Conservation (phyloP, 208 protist species). For the Leishmania braziliensis region DNA sequence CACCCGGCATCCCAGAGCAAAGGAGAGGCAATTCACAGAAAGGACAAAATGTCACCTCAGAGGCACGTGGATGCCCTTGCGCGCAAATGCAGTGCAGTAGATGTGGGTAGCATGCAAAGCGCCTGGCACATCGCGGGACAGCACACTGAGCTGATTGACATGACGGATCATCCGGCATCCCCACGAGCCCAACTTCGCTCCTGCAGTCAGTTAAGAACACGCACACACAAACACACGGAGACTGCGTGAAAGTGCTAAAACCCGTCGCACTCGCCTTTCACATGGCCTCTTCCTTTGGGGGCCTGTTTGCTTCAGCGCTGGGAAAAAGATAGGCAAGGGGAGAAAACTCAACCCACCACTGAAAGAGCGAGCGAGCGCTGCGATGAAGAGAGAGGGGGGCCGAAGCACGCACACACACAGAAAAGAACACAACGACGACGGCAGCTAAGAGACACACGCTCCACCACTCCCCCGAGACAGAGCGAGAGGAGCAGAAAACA, state of each 20-base stretch:
- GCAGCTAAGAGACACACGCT: neutral
- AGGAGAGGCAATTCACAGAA: neutral
- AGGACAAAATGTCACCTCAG: neutral
- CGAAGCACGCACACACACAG: neutral
- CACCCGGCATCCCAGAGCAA: too few relatives aligned
- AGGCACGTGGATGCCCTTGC: neutral
- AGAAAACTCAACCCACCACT: neutral
- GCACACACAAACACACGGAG: neutral
- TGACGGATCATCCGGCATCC: neutral
- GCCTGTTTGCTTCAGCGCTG: neutral
- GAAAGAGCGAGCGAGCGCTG: neutral
- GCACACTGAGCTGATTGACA: neutral
- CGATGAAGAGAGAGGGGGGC: too few relatives aligned
- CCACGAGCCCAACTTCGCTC: neutral
- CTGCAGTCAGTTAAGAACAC: neutral
- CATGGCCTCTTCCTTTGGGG: neutral
- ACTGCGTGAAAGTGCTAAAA: neutral
- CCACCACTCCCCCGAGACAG: neutral
- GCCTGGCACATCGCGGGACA: neutral
- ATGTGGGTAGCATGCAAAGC: neutral
- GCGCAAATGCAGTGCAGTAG: neutral
- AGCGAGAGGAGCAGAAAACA: neutral
- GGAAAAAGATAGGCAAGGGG: neutral
- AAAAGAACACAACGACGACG: neutral
- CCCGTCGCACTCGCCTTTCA: neutral